These are phyloP conservation scores for Pythium aquatile DNA, from an alignment of 352 stramenopile species.

Conservation along the genomic window DNA sequence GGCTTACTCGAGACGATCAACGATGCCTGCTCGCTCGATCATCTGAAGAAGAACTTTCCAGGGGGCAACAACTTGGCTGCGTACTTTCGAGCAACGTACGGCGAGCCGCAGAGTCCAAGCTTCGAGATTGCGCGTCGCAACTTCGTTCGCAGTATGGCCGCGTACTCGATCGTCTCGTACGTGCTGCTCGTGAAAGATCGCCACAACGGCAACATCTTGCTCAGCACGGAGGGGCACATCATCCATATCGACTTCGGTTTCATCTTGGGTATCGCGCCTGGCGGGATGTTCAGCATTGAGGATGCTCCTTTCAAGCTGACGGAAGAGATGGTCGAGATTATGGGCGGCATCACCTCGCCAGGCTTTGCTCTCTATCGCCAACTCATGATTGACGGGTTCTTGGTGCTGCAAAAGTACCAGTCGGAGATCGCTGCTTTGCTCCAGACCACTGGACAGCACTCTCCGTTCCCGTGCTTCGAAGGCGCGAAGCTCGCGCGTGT, in stretches of 20 bases:
- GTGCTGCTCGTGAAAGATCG: constrained; percentile 97
- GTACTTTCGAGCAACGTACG: constrained; percentile 86
- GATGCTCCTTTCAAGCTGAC: constrained; percentile 99
- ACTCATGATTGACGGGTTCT: constrained; percentile 92
- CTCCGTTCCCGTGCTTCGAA: constrained; percentile 95
- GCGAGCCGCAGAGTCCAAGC: constrained; percentile 34
- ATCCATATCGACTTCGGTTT: constrained; percentile 99
- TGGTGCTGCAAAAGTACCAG: constrained; percentile 91
- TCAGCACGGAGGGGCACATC: constrained; percentile 94
- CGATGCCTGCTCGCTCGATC: constrained; percentile 96
- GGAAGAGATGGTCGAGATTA: constrained; percentile 96
- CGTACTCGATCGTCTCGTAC: constrained; percentile 98
- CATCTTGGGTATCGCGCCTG: constrained; percentile 96
- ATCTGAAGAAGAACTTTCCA: constrained; percentile 93
- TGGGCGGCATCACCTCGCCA: constrained; percentile 87
- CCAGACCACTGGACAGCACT: constrained; percentile 94
- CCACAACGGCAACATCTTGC: constrained; percentile 99
- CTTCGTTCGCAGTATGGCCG: constrained; percentile 95
- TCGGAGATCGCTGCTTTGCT: constrained; percentile 93
- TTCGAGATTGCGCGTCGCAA: constrained; percentile 84
- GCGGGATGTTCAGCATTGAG: constrained; percentile 97
- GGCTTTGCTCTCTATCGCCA: constrained; percentile 91
- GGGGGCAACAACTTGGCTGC: constrained; percentile 83
- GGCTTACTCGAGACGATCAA: constrained; percentile 95
- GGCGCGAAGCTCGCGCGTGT: constrained; percentile 53